Base-by-base conservation (phyloP, 257 asterid species). In the Hygrophila difformis region DNA sequence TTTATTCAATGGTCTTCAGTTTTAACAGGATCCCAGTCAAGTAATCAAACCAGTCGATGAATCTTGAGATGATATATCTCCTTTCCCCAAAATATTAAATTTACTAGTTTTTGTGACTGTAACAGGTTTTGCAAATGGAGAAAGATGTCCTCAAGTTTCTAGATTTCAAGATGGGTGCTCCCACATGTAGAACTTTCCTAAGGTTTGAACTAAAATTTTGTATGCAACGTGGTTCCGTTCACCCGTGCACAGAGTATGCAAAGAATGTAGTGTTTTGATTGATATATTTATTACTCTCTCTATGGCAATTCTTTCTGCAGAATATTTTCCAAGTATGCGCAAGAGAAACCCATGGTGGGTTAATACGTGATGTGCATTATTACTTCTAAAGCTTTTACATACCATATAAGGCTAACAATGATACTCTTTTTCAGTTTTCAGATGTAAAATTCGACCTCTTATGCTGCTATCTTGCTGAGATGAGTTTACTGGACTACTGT, bases 171-270 rank as follows among this genome's bases (percentile, higher is more conserved):
- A 70, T 72, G 44, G 81, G 89, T 6, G 73, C 49, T 53, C 97
- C 97, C 31, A 85, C 96, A 8, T 19, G 79, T 28, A 85, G 67
- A 68, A 65, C 85, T 31, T 89, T 89, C 67, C 74, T 85, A 63
- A 79, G 97, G 97, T 89, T 26, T 3, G 31, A n/a, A n/a, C n/a
- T n/a, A n/a, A n/a, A n/a, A n/a, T n/a, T n/a, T n/a, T n/a, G n/a
- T n/a, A n/a, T n/a, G n/a, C n/a, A n/a, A n/a, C n/a, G n/a, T n/a
- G n/a, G n/a, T n/a, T n/a, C n/a, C n/a, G n/a, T n/a, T n/a, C n/a
- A n/a, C n/a, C n/a, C n/a, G n/a, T n/a, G n/a, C n/a, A n/a, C n/a
- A n/a, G n/a, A n/a, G 31, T 24, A 24, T 1, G 31, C 1, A 8
- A 3, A 8, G 37, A 47, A 39, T 38, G 18, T 18, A 10, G 6